A percentile compares a stretch with the other conserved stretches of the same genome.
These are phyloP conservation scores for Ogataea saltuana DNA, from an alignment of 805 yeast genomes.

Conservation along the genomic window DNA sequence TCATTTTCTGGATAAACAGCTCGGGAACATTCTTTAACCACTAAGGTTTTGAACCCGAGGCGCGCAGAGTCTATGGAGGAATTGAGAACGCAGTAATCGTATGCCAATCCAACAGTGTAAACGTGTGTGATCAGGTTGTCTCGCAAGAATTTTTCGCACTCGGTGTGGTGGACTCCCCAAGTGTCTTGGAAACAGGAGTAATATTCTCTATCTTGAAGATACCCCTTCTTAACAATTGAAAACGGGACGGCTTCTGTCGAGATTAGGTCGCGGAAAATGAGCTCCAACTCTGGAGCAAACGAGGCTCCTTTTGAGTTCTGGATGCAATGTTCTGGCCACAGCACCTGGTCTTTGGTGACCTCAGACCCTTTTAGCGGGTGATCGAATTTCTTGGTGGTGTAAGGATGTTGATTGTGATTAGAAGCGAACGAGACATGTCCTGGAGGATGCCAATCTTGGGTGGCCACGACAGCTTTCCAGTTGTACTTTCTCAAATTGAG, in stretches of 20 bases:
- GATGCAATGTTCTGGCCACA: conserved; percentile 95
- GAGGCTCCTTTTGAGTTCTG: conserved; percentile 68
- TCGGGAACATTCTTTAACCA: conserved; percentile 55
- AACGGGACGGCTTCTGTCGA: conserved; percentile 39
- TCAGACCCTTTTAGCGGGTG: conserved; percentile 48
- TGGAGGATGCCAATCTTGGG: conserved; percentile 88
- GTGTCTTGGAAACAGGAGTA: conserved; percentile 85
- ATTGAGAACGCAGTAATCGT: conserved; percentile 80
- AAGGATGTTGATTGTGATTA: conserved; percentile 56
- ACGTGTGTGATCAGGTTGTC: conserved; percentile 56
- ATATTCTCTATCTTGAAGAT: conserved; percentile 70
- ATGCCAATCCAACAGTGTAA: conserved; percentile 78
- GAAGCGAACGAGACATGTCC: conserved; percentile 83
- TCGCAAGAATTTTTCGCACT: conserved; percentile 50
- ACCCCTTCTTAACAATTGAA: conserved; percentile 66
- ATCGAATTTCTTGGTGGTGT: conserved; percentile 44
- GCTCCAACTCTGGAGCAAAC: conserved; percentile 52
- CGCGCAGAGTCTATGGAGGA: conserved; percentile 70
- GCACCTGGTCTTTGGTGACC: conserved; percentile 41
- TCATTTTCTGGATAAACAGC: conserved; percentile 52
- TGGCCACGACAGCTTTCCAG: conserved; percentile 69
- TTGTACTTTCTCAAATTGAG: conserved; percentile 40
- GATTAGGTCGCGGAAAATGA: conserved; percentile 29
- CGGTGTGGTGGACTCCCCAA: conserved; percentile 74
- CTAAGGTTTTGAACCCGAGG: conserved; percentile 63